Conservation (phyloP, 2,329 filamentous ascomycete species). For the Westerdykella aurantiaca region DNA sequence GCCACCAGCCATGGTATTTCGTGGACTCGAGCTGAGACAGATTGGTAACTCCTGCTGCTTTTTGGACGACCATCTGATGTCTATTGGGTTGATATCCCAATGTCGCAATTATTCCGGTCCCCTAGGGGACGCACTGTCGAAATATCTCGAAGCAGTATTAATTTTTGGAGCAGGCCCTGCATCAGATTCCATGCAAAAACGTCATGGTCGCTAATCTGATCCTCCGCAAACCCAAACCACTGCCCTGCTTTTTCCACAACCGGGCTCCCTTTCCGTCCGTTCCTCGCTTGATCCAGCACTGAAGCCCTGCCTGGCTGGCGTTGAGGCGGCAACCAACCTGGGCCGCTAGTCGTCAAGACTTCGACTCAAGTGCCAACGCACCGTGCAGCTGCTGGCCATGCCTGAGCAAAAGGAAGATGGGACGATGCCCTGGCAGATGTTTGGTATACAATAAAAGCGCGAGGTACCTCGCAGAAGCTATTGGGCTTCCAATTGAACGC, state of each 20-base stretch:
- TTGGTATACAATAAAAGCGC: conserved; percentile 20
- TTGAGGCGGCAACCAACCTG: conserved; percentile 21
- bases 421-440: conserved; percentile 9
- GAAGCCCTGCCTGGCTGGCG: conserved; percentile 10
- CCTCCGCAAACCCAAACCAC: conserved; percentile 21
- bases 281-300: conserved; percentile 12
- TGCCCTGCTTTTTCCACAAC: conserved; percentile 13
- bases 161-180: not conserved
- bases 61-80: too few species aligned
- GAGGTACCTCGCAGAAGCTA: conserved; percentile 16
- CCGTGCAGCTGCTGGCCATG: conserved; percentile 28
- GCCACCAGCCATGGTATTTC: not conserved
- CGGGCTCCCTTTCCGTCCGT: conserved; percentile 11
- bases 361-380: conserved; percentile 31
- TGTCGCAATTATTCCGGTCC: too few species aligned
- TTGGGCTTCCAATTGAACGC: conserved; percentile 14
- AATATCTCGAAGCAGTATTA: too few species aligned
- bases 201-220: conserved; percentile 25
- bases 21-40: too few species aligned
- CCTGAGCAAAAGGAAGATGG: conserved; percentile 11
- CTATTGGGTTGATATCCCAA: too few species aligned
- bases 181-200: conserved; percentile 14
- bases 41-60: too few species aligned
- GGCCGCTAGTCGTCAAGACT: conserved; percentile 15
- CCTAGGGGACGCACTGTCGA: too few species aligned